Base-by-base conservation (phyloP, 2,329 filamentous ascomycete species). In the Acrodontium crateriforme region DNA sequence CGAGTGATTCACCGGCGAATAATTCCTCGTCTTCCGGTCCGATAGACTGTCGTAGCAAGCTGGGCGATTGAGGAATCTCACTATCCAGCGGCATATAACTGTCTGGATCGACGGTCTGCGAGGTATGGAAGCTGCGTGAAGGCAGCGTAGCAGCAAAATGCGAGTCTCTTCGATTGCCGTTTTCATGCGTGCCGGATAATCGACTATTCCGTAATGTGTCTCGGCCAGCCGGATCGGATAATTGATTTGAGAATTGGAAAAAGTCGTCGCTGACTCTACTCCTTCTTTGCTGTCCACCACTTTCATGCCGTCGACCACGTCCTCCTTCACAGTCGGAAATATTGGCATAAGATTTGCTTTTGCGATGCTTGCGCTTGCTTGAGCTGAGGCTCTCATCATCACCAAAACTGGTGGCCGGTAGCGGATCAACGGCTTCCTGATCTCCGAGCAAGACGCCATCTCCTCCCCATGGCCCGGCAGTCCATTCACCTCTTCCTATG, bases 1-100 rank as follows among this genome's bases (percentile, higher is more conserved):
- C 89, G 16, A 98, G 82, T 8, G 84, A 85, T 52, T 92, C 93
- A 26, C 89, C 89, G 49, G 94, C 85, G 71, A 94, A 94, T 54
- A 95, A 84, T 57, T 95, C 87, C 52, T 95, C 89, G 26, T 53
- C 50, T 21, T 89, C 83, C 3, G 73, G 80, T 72, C 49, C 42
- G 28, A 49, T 41, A 26, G 38, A 44, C 18, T 41, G 39, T 9
- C 47, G 38, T n/a, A n/a, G n/a, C n/a, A n/a, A n/a, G n/a, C n/a
- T n/a, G n/a, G n/a, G n/a, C n/a, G n/a, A n/a, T 24, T 46, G 41
- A 2, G 44, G 45, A 29, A 22, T 25, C 25, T 47, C 45, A 9
- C 39, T 32, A 27, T 51, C 47, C 7, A 51, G 42, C 9, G 48
- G 48, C 6, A 50, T 38, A 35, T 40, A 37, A 12, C 36, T 34